Evolutionary conservation across 106 monocot genomes (phyloP), one percentile per base, ranked within the genome.

Genomic region (Alisma plantagoaquatica): DNA sequence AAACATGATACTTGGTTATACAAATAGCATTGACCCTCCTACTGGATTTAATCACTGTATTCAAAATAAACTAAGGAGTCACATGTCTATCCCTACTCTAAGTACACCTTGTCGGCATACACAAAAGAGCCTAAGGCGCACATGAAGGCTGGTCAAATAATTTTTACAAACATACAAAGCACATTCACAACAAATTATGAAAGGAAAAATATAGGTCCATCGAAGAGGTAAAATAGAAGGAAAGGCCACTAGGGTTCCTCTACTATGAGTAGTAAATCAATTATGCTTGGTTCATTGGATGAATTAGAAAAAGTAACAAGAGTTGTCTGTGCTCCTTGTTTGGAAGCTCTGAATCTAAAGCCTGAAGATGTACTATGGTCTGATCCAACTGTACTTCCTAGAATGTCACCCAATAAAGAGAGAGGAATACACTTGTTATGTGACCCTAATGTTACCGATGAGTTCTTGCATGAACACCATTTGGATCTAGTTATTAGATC

Each of bases 301-400:
- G 96, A 96, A 59, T 66, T 96, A 46, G 57, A 28, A 22, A 96
- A 70, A 64, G 88, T 89, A 29, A 81, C 88, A 50, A 55, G 96
- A 62, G 89, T 78, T 17, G 84, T 89, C 54, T 81, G 84, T 59
- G 89, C 88, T 33, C 96, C 96, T 35, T 84, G 88, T 31, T 84
- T 80, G 96, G 75, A 89, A 51, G 96, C 84, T 26, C 29, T 29
- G 4, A 88, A 88, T 58, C 62, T 94, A 58, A 96, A 89, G 28
- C 84, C 96, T 46, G 96, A 84, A 30, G 96, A 96, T 69, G 79
- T 96, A 12, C 54, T 96, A 15, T 96, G 96, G 96, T 96, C 96
- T 33, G 96, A 96, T 62, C 96, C 96, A 10, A 89, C 80, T n/a
- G 56, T 61, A 35, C 59, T 17, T 1, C 41, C 62, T 20, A 89